These are phyloP conservation scores for Fusarium tjaetaba DNA, from an alignment of 2,329 filamentous ascomycete genomes.

Conservation along the genomic window DNA sequence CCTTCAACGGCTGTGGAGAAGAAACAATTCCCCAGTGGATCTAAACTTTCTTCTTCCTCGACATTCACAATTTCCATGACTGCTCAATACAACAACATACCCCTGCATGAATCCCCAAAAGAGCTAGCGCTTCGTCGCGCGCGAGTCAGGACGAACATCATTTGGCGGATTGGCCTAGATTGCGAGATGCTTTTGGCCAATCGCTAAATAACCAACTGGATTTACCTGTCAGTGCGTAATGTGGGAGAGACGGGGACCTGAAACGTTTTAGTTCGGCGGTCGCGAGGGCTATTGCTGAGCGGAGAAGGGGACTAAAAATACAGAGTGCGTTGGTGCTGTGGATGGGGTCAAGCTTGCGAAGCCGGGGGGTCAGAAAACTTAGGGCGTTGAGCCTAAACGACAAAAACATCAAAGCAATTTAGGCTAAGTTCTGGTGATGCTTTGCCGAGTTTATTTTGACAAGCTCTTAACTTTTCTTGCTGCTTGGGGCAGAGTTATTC, in stretches of 20 bases:
- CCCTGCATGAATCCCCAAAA: not conserved
- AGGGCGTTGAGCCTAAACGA: accelerated
- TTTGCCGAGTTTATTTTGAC: not conserved
- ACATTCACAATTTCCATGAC: not conserved
- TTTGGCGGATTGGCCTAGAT: not conserved
- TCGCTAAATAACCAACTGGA: not conserved
- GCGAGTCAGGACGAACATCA: not conserved
- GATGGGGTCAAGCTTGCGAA: not conserved
- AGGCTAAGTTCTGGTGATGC: accelerated
- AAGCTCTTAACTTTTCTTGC: accelerated
- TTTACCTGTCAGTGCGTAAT: not conserved
- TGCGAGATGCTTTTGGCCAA: not conserved
- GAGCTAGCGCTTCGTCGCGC: not conserved
- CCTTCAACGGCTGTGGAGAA: not conserved
- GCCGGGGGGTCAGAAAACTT: not conserved
- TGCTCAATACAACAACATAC: not conserved
- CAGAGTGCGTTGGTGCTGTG: not conserved
- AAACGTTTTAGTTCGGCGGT: not conserved
- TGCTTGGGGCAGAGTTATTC: accelerated
- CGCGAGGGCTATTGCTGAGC: not conserved
- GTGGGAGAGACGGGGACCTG: not conserved
- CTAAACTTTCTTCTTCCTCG: not conserved
- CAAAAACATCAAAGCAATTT: accelerated
- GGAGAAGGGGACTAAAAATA: not conserved
- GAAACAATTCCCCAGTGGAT: not conserved